phyloP scores from a whole-genome alignment of 257 asterid genomes.

The Solanum ossicruentum region DNA sequence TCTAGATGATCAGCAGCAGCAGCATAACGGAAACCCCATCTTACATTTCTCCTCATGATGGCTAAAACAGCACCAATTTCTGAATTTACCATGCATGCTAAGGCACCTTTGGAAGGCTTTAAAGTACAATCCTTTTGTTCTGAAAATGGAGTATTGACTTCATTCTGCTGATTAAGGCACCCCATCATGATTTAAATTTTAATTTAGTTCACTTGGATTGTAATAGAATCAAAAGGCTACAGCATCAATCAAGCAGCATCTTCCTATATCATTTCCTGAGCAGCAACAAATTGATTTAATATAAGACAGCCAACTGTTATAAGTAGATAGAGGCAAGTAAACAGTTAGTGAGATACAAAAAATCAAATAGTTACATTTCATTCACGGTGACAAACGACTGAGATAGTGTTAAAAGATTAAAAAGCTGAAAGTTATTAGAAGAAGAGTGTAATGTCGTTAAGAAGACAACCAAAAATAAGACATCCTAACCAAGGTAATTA shows the following conservation, averaged over 20 bases:
- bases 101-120: background rate
- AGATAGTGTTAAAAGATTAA: background rate
- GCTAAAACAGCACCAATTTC: conserved; percentile 5
- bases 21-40: background rate
- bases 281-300: background rate
- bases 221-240: background rate
- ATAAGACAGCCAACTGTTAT: background rate
- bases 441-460: background rate
- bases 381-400: background rate
- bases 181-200: background rate
- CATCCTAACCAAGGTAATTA: background rate
- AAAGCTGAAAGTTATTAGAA: background rate
- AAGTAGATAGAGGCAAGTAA: background rate
- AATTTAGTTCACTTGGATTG: background rate
- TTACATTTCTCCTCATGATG: conserved; percentile 3
- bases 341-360: background rate
- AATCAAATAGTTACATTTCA: background rate
- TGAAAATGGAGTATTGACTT: background rate
- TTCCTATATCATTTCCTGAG: background rate
- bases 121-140: background rate
- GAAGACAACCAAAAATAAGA: background rate
- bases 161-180: background rate
- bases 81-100: conserved; percentile 3
- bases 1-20: background rate
- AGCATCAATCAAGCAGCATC: background rate